Evolutionary conservation across 225 moss, liverwort and hornwort species (phyloP).

Genomic region (Polytrichum commune): DNA sequence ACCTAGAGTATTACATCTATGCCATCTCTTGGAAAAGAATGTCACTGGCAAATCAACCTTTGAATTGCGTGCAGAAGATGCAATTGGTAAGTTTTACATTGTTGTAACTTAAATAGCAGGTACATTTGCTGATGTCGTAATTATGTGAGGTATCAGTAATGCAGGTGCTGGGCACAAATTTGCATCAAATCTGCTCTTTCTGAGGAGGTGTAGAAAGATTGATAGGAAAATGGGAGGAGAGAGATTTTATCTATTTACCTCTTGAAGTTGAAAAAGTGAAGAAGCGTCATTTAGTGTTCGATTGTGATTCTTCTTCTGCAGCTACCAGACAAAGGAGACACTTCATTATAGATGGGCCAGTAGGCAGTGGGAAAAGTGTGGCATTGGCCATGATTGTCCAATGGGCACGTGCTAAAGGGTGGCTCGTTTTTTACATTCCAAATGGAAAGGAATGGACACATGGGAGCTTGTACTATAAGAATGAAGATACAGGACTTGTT

Average conservation of each 20-base stretch:
- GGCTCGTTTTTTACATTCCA: constrained; percentile 98
- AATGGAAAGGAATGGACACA: constrained; percentile 91
- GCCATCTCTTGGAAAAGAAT: constrained; percentile 67
- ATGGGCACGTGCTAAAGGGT: constrained; percentile 90
- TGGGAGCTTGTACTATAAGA: constrained; percentile 82
- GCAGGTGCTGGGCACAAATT: no score
- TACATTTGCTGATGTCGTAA: no score
- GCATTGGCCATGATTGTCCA: constrained; percentile 90
- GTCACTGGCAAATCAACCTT: constrained; percentile 46
- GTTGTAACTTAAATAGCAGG: background rate
- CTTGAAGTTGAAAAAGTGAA: background rate
- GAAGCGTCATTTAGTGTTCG: background rate
- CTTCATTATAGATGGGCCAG: constrained; percentile 82
- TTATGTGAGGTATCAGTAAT: no score
- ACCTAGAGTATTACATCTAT: constrained; percentile 60
- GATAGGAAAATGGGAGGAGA: no score
- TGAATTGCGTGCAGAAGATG: constrained; percentile 34
- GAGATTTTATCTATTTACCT: no score
- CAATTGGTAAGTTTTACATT: constrained; percentile 26
- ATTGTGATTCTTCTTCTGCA: constrained; percentile 33
- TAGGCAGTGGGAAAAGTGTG: constrained; percentile 87
- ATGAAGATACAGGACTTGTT: constrained; percentile 64
- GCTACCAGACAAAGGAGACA: constrained; percentile 70
- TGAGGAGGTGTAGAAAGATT: no score
- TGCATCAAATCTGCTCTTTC: no score